These are phyloP conservation scores for Parafenestella ontariensis DNA, from an alignment of 2,329 filamentous ascomycete genomes.

Conservation along the genomic window DNA sequence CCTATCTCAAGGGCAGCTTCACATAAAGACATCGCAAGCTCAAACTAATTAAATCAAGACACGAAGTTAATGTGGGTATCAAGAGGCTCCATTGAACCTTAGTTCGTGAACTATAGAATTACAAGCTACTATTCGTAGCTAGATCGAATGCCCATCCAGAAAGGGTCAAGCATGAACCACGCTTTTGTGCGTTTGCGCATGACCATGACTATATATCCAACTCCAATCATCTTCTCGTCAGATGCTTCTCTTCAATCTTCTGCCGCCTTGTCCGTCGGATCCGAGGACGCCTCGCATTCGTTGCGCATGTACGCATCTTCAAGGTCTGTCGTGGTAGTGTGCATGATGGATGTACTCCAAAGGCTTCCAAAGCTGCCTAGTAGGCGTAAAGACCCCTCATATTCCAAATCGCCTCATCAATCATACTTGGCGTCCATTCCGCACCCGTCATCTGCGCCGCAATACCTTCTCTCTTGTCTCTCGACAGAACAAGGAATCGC, in stretches of 20 bases:
- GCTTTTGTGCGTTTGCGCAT: not conserved
- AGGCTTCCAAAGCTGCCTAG: constrained; percentile 11
- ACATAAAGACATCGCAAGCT: too few species aligned
- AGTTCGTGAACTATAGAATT: not conserved
- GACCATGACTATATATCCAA: not conserved
- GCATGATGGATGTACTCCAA: not conserved
- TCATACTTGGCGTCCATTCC: constrained; percentile 76
- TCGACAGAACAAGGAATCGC: constrained; percentile 80
- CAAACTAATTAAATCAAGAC: too few species aligned
- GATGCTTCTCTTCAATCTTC: not conserved
- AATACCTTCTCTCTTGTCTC: constrained; percentile 94
- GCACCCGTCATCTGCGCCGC: constrained; percentile 85
- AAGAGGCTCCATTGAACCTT: not conserved
- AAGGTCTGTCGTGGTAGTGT: not conserved
- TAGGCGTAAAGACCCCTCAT: constrained; percentile 47
- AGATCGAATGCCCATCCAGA: not conserved
- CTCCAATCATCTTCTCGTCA: not conserved
- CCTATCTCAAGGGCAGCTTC: too few species aligned
- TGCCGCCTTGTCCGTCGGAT: not conserved
- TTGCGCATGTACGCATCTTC: not conserved
- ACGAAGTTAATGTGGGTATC: not conserved
- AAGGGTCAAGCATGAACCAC: not conserved
- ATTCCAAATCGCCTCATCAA: constrained; percentile 84
- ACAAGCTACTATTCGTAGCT: not conserved
- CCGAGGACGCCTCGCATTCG: not conserved